Base-by-base conservation (phyloP, 306 rosid species). In the Quillaja saponaria region DNA sequence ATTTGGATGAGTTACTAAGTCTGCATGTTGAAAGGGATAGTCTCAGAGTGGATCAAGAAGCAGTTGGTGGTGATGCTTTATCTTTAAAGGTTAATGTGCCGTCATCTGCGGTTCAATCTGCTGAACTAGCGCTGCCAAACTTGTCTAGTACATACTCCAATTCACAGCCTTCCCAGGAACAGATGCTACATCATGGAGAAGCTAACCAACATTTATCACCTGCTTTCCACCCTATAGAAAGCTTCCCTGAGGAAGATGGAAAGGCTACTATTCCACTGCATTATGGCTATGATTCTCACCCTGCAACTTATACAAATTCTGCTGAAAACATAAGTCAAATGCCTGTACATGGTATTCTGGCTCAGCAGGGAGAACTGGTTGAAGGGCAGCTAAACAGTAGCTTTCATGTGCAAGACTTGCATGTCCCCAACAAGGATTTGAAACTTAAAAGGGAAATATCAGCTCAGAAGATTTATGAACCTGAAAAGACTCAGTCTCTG, bases 1-100 rank as follows among this genome's bases (percentile, higher is more conserved):
- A 84, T 69, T 39, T 86, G 50, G 82, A 82, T 12, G 96, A 86
- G 66, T 66, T 90, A 51, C 83, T 76, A 46, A 59, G 77, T 58
- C 85, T 71, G 31, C 84, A 70, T 74, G 76, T 80, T 66, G 87
- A 71, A 68, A 76, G 61, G 63, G 92, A 62, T 65, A 69, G 73
- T 71, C 60, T 49, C 46, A 73, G 73, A 61, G 58, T 40, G 57
- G 57, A 61, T 7, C 59, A 60, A 21, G 86, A 86, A 63, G 69
- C 83, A 55, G 68, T 65, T 59, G 78, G 73, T 66, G 65, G 55
- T 64, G 40, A 71, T 55, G 40, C 68, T 68, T 64, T 78, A 34
- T 66, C 85, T 48, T 64, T 76, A 56, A 56, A 74, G 6, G 72
- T 52, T 28, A 71, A 82, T 76, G 75, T 72, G 56, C 65, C 88